Base-by-base conservation (phyloP, 345 rosid genomes). In the Salix suchowensis region DNA sequence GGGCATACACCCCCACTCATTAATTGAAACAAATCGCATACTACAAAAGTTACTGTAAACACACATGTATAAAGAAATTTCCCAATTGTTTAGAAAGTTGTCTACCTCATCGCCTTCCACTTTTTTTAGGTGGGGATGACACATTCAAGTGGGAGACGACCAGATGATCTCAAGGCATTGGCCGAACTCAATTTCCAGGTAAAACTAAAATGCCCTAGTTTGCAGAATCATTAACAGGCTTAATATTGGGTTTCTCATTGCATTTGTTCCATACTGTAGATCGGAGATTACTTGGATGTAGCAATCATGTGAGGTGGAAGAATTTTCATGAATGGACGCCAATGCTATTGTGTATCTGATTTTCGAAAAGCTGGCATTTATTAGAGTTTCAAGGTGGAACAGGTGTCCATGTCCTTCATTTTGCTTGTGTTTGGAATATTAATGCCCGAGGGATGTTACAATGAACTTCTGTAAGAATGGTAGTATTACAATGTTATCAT, bases 221-320 rank as follows among this genome's bases (percentile, higher is more conserved):
- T 75, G 62, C 28, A 21, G 1, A 24, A 68, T 13, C 65, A 55
- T 28, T 39, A 8, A 44, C 12, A 60, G 5, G 14, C 30, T 23
- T 42, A 8, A 67, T 7, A 6, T 13, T n/a, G 18, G 15, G 23
- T 18, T 5, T 37, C 55, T 28, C 32, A 6, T 68, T 61, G 19
- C 26, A 42, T 1, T 24, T 8, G 28, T 54, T 55, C 32, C 9
- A 13, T 34, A 14, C 30, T 42, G 14, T 30, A 76, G 79, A 76
- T 76, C 69, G 79, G 79, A 68, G 79, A 76, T 68, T 76, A 68
- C 68, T 76, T 76, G 68, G 79, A 76, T 40, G 79, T 76, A 0
- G 79, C 79, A 21, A 76, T 76, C 28, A 28, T 76, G 2, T 76
- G 42, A 68, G 54, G 36, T 11, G 9, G 30, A 73, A 60, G 26